phyloP scores from a whole-genome alignment of 305 asterid species.

The Fraxinus sp. region DNA sequence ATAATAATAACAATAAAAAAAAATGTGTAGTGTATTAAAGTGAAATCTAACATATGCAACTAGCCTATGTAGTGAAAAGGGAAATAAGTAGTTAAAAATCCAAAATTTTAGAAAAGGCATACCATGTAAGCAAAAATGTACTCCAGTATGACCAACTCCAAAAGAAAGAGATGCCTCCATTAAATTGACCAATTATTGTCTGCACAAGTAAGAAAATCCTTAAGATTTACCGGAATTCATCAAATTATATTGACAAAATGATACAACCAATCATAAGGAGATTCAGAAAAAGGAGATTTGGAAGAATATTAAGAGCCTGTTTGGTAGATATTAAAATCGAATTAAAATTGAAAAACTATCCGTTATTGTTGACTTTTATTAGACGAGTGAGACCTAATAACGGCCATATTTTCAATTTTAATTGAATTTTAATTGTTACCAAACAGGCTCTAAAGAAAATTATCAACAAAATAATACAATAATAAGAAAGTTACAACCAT shows the following conservation, averaged over 20 bases:
- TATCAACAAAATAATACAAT: too few relatives aligned
- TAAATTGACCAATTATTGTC: constrained; percentile 70
- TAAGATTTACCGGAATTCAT: constrained; percentile 8
- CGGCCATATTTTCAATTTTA: too few relatives aligned
- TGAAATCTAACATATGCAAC: not conserved
- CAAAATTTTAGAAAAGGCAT: constrained; percentile 26
- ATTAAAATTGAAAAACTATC: too few relatives aligned
- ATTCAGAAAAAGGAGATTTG: not conserved
- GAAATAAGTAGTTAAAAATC: not conserved
- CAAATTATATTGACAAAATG: not conserved
- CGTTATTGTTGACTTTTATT: too few relatives aligned
- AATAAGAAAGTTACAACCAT: not conserved
- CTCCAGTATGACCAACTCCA: constrained; percentile 99
- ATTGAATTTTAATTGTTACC: too few relatives aligned
- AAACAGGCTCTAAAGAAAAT: too few relatives aligned
- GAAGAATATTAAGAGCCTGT: not conserved
- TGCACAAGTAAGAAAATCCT: constrained; percentile 34
- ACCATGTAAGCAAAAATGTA: constrained; percentile 97
- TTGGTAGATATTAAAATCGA: too few relatives aligned
- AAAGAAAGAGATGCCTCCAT: constrained; percentile 94
- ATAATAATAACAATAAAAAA: too few relatives aligned
- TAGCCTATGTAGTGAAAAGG: constrained; percentile 6
- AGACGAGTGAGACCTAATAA: too few relatives aligned
- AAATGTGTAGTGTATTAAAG: not conserved
- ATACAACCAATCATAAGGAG: constrained; percentile 1